These are phyloP conservation scores for Kluyveromyces lactis DNA, from an alignment of 805 yeast species.

Conservation along the genomic window DNA sequence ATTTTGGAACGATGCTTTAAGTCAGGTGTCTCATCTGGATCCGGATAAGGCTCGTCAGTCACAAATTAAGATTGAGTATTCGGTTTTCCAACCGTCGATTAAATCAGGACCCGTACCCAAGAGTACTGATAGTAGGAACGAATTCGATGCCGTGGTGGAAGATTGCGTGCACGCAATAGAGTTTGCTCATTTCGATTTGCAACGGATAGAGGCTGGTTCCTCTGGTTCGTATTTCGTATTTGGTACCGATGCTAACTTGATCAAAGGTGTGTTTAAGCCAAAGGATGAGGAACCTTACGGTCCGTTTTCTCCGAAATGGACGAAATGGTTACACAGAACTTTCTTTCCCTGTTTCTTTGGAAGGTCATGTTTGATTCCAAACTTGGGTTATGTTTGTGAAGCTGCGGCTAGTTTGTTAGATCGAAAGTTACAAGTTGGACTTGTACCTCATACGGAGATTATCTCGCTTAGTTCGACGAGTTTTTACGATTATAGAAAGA, in stretches of 20 bases:
- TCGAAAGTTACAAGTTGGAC: constrained; percentile 44
- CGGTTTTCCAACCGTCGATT: constrained; percentile 34
- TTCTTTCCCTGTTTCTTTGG: constrained; percentile 75
- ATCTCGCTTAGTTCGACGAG: constrained; percentile 39
- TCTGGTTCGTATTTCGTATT: constrained; percentile 62
- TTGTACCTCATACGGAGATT: constrained; percentile 61
- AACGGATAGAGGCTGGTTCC: constrained; percentile 54
- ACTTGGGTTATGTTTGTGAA: constrained; percentile 64
- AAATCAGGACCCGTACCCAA: neutral
- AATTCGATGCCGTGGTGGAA: constrained; percentile 29
- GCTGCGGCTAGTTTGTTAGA: constrained; percentile 65
- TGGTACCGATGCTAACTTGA: constrained; percentile 13
- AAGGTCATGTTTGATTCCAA: constrained; percentile 62
- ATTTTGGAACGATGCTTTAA: constrained; percentile 4
- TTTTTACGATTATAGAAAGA: constrained; percentile 28
- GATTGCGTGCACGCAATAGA: constrained; percentile 41
- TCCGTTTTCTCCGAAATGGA: constrained; percentile 70
- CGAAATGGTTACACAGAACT: constrained; percentile 69
- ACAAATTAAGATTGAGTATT: constrained; percentile 42
- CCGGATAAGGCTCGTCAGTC: neutral
- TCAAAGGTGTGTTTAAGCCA: constrained; percentile 62
- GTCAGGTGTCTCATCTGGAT: neutral
- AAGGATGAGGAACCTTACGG: constrained; percentile 79
- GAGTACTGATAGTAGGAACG: neutral
- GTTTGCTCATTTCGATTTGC: constrained; percentile 35